Percentiles rank a stretch among this genome's conserved stretches.
These are phyloP conservation scores for Sphenostylis stenocarpa DNA, from an alignment of 306 rosid genomes.

Conservation along the genomic window DNA sequence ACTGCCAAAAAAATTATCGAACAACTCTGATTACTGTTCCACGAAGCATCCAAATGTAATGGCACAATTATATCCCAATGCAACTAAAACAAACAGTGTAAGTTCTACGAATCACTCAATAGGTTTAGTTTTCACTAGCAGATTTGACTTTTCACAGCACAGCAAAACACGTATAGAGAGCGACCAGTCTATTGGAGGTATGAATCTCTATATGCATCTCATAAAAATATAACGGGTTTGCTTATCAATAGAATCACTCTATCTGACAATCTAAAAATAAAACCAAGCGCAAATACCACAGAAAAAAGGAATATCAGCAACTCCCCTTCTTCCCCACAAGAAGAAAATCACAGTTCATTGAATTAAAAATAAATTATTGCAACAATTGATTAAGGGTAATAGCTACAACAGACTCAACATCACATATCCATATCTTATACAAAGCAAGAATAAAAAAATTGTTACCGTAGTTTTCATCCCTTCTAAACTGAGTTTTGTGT, in stretches of 20 bases:
- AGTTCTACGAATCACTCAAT: neutral
- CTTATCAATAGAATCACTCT: neutral
- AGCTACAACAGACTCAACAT: neutral
- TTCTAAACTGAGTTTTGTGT: conserved; percentile 90
- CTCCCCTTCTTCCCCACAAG: neutral
- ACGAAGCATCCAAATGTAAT: conserved; percentile 23
- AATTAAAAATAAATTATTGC: conserved; percentile 22
- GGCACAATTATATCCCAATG: conserved; percentile 1
- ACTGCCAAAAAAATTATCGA: conserved; percentile 58
- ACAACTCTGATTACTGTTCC: conserved; percentile 21
- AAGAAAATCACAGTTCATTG: conserved; percentile 4
- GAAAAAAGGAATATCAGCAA: neutral
- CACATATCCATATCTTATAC: neutral
- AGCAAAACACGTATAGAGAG: neutral
- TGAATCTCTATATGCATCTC: conserved; percentile 17
- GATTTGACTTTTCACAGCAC: neutral
- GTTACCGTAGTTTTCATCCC: conserved; percentile 89
- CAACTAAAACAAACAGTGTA: neutral
- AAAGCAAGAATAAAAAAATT: conserved; percentile 18
- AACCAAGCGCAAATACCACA: neutral
- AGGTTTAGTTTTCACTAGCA: conserved; percentile 10
- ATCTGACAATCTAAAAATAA: neutral
- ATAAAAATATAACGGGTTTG: neutral
- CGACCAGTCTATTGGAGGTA: neutral
- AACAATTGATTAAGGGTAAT: neutral